These are phyloP conservation scores for Salix purpurea DNA, from an alignment of 345 rosid genomes.

Conservation along the genomic window DNA sequence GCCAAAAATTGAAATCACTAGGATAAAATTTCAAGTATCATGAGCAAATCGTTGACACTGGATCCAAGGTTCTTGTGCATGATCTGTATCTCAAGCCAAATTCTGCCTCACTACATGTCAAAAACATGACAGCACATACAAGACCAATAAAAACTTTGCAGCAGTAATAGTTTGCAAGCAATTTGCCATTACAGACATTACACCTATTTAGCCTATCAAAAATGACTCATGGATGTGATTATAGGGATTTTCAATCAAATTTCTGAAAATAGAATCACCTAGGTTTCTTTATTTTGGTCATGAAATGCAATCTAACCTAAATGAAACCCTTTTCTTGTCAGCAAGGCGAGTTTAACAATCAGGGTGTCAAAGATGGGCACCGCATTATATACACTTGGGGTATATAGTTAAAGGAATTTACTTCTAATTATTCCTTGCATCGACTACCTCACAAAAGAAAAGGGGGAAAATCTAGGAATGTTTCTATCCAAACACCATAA, in stretches of 20 bases:
- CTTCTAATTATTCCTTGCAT: not conserved
- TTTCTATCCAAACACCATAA: not conserved
- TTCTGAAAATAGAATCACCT: not conserved
- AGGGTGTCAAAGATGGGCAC: not conserved
- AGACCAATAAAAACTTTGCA: not conserved
- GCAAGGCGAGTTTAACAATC: not conserved
- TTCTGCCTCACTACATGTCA: not conserved
- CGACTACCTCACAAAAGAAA: not conserved
- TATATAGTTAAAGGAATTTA: not conserved
- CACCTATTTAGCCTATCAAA: not conserved
- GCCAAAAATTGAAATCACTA: not conserved
- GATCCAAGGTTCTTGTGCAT: not conserved
- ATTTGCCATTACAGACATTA: not conserved
- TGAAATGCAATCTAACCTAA: not conserved
- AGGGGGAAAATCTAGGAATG: not conserved
- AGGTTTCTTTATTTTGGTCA: not conserved
- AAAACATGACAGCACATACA: not conserved
- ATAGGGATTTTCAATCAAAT: not conserved
- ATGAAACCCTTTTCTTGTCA: not conserved
- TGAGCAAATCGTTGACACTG: not conserved
- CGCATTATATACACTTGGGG: not conserved
- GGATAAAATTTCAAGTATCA: not conserved
- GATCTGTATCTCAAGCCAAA: not conserved
- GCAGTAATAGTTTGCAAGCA: not conserved
- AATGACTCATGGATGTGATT: not conserved